Conservation (phyloP, 768 basidiomycete species). For the Trametes cingulata region DNA sequence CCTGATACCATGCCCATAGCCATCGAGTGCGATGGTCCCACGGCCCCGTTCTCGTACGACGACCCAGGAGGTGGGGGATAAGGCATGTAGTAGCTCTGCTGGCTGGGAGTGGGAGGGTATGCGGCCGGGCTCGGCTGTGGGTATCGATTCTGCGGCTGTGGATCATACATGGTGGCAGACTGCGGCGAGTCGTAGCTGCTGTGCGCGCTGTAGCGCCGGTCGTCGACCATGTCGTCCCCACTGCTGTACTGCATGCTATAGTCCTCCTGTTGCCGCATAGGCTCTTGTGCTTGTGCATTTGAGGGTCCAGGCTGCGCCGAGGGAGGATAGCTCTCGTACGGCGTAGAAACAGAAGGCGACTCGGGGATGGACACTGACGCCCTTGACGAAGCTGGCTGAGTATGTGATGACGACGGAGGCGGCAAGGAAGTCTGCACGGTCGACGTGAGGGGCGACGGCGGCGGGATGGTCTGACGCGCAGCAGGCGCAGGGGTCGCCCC, state of each 20-base stretch:
- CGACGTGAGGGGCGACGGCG: constrained; percentile 1
- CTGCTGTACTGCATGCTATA: constrained; percentile 22
- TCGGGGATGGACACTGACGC: constrained; percentile 4
- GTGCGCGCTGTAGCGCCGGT: constrained; percentile 21
- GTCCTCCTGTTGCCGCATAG: constrained; percentile 21
- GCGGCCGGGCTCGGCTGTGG: constrained; percentile 1
- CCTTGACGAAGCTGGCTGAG: background rate
- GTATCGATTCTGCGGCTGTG: constrained; percentile 14
- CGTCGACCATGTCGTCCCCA: constrained; percentile 18
- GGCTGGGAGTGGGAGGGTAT: constrained; percentile 15
- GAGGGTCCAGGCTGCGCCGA: background rate
- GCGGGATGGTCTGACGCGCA: background rate
- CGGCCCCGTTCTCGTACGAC: constrained; percentile 15
- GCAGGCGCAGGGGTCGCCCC: constrained; percentile 3
- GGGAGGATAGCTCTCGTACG: constrained; percentile 12
- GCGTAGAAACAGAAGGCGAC: constrained; percentile 10
- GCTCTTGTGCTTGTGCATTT: constrained; percentile 9
- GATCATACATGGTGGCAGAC: constrained; percentile 21
- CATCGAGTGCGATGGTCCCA: constrained; percentile 7
- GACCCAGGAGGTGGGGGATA: constrained; percentile 16
- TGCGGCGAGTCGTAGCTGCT: constrained; percentile 23
- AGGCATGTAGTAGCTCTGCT: constrained; percentile 21
- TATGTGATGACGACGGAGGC: background rate
- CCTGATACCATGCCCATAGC: constrained; percentile 8
- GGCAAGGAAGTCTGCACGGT: background rate